Evolutionary conservation across 495 filamentous ascomycete genomes (phyloP), one percentile per base, ranked within the genome.

Genomic region (Lophiotrema nucula): DNA sequence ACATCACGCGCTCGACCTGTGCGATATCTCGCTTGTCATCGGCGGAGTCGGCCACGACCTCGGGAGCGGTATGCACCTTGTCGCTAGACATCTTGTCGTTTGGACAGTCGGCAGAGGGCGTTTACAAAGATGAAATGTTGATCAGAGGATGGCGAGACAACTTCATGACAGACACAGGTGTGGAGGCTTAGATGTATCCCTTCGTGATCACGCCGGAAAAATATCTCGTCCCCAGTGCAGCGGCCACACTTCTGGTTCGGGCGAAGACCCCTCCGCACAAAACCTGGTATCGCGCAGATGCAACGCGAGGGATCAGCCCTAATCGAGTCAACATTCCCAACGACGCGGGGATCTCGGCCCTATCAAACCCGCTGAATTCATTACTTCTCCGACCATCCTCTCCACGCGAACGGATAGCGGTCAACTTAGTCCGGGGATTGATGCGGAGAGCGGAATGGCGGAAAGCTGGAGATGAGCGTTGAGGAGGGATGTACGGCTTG

Each of bases 1-100:
- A 74, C 2, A 76, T 47, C 0, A 76, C 73, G 19, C 73, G 72
- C 63, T 82, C 80, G 26, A 80, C 70, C 49, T 82, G 78, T 6
- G 74, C 70, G 54, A 76, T 73, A 43, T 79, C 79, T 18, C 33
- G 13, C 28, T 47, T 58, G 13, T 10, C 53, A 10, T 45, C 42
- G 25, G 38, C 19, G 39, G 12, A 26, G 8, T 10, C 21, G 16
- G 44, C 25, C 15, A 42, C 41, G 13, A 47, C 38, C 21, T 52
- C 60, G 15, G 47, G 45, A 12, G 53, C 46, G 18, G 23, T 15
- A 16, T 53, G 26, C 1, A 53, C 48, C 18, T 58, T 42, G 2
- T 52, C 25, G 27, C 41, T 45, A 18, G 35, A 37, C 19, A 38
- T 22, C 35, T 27, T 48, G 12, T 27, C 21, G 31, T n/a, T 35